phyloP scores from a whole-genome alignment of 306 rosid genomes.

The Cucurbita ficifolia region DNA sequence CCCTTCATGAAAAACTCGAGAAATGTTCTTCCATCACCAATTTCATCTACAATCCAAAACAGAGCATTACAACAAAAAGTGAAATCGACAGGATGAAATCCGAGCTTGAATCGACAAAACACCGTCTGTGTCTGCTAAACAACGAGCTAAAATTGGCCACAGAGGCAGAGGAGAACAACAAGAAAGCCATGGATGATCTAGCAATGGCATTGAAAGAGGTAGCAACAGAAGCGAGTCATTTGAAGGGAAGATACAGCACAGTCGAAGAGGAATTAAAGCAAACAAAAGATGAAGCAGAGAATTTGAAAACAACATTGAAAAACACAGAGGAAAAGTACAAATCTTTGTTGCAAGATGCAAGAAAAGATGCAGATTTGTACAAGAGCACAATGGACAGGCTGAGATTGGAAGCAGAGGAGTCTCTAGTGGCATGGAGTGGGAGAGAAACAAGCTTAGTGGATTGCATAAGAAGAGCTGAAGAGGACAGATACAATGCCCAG shows the following conservation, averaged over 20 bases:
- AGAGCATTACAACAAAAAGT: constrained; percentile 3
- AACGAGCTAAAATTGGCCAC: constrained; percentile 39
- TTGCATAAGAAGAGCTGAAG: constrained; percentile 58
- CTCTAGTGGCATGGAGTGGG: constrained; percentile 55
- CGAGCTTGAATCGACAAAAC: constrained; percentile 16
- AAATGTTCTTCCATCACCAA: neutral
- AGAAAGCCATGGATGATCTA: constrained; percentile 77
- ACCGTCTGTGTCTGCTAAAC: constrained; percentile 14
- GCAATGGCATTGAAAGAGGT: constrained; percentile 81
- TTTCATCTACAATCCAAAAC: neutral
- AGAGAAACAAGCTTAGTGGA: constrained; percentile 58
- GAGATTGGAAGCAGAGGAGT: constrained; percentile 73
- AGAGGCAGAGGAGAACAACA: constrained; percentile 59
- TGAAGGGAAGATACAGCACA: constrained; percentile 28
- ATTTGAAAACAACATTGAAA: constrained; percentile 21
- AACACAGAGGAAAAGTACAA: constrained; percentile 34
- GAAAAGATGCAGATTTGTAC: constrained; percentile 50
- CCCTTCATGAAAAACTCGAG: constrained; percentile 24
- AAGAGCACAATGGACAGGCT: constrained; percentile 52
- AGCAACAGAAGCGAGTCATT: constrained; percentile 54
- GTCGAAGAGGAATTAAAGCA: constrained; percentile 43
- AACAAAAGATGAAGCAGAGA: constrained; percentile 37
- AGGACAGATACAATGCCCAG: constrained; percentile 36
- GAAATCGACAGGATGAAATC: neutral
- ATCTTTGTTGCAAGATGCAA: constrained; percentile 23